phyloP scores from a whole-genome alignment of 495 filamentous ascomycete genomes.

The Lepraria neglecta region DNA sequence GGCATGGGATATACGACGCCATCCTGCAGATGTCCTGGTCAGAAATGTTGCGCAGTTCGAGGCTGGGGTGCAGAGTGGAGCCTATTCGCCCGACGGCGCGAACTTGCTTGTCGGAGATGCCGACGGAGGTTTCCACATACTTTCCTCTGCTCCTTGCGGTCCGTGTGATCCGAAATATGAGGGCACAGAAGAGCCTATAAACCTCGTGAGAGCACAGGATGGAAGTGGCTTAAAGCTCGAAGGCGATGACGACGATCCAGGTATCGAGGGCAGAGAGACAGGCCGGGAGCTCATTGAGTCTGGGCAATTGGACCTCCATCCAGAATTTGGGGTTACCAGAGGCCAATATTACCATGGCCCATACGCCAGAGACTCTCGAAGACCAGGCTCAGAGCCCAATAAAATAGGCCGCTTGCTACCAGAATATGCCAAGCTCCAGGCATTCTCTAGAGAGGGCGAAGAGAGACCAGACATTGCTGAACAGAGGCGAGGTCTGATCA shows the following conservation, averaged over 20 bases:
- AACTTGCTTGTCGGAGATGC: conserved; percentile 71
- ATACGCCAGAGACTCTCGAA: conserved; percentile 41
- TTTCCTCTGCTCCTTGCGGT: conserved; percentile 44
- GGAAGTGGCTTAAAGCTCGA: conserved; percentile 12
- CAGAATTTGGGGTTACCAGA: conserved; percentile 41
- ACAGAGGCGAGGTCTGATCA: conserved; percentile 22
- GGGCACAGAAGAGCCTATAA: conserved; percentile 6
- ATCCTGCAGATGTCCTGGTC: conserved; percentile 56
- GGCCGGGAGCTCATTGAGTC: conserved; percentile 33
- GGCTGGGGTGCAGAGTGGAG: conserved; percentile 52
- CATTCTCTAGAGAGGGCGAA: conserved; percentile 17
- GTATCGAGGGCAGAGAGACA: conserved; percentile 29
- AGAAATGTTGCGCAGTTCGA: conserved; percentile 47
- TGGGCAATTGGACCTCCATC: conserved; percentile 38
- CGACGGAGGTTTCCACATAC: conserved; percentile 62
- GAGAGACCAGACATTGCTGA: conserved; percentile 16
- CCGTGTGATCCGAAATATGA: background rate
- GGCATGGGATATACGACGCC: conserved; percentile 69
- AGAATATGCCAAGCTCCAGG: conserved; percentile 10
- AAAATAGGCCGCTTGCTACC: background rate
- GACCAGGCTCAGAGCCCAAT: conserved; percentile 21
- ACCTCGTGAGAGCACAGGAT: conserved; percentile 17
- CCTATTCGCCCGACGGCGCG: conserved; percentile 65
- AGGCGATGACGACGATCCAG: conserved; percentile 16
- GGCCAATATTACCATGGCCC: conserved; percentile 43